phyloP scores from a whole-genome alignment of 2,329 filamentous ascomycete genomes.

The Colletotrichum shisoi region DNA sequence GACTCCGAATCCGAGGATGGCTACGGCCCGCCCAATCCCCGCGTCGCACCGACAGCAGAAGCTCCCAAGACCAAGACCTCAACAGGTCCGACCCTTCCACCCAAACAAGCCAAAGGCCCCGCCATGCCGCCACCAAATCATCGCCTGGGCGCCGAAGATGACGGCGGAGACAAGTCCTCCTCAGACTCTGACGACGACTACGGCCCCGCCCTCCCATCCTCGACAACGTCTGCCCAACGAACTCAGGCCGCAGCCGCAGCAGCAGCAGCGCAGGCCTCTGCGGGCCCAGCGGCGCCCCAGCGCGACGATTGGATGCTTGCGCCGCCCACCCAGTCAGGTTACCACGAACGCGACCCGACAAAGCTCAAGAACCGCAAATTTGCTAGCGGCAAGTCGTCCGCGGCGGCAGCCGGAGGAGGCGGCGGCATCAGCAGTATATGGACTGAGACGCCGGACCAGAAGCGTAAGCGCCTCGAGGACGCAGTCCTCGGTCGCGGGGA shows the following conservation, averaged over 20 bases:
- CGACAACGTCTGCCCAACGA: constrained; percentile 43
- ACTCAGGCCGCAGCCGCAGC: constrained; percentile 52
- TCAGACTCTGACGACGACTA: constrained; percentile 63
- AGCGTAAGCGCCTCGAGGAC: constrained; percentile 79
- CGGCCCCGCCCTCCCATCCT: constrained; percentile 65
- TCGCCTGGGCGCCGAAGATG: constrained; percentile 43
- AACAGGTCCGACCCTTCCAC: constrained; percentile 44
- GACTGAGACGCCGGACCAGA: constrained; percentile 92
- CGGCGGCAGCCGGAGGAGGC: constrained; percentile 44
- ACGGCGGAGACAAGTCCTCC: constrained; percentile 47
- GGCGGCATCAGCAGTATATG: constrained; percentile 71
- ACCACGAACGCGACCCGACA: constrained; percentile 78
- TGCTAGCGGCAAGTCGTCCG: constrained; percentile 64
- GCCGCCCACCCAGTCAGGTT: constrained; percentile 65
- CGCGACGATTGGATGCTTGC: constrained; percentile 88
- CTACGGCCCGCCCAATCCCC: constrained; percentile 43
- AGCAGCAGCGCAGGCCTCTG: constrained; percentile 43
- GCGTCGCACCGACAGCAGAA: constrained; percentile 39
- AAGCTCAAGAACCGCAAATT: constrained; percentile 85
- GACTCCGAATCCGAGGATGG: constrained; percentile 49
- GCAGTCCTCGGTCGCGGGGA: constrained; percentile 78
- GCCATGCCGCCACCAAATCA: constrained; percentile 54
- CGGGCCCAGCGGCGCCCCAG: constrained; percentile 58
- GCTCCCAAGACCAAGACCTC: constrained; percentile 38
- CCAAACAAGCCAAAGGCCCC: constrained; percentile 52